phyloP scores from a whole-genome alignment of 345 rosid genomes.

The Euphorbia pulcherrima region DNA sequence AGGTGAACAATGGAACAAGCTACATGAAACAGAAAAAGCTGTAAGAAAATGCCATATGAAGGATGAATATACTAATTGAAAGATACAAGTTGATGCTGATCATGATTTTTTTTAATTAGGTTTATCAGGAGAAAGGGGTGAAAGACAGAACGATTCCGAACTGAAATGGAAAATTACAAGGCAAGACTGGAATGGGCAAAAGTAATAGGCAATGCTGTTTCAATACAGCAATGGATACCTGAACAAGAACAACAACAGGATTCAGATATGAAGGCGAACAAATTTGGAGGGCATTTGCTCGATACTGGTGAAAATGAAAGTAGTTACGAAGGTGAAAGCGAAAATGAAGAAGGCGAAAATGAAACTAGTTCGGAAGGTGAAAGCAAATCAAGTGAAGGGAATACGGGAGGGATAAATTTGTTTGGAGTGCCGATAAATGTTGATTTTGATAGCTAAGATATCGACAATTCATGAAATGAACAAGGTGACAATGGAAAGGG shows the following conservation, averaged over 20 bases:
- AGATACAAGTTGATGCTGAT: neutral
- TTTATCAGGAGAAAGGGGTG: slow-evolving; percentile 67
- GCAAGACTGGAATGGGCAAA: slow-evolving; percentile 59
- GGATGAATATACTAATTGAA: neutral
- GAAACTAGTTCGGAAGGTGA: no score
- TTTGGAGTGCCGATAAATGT: slow-evolving; percentile 12
- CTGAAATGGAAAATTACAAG: slow-evolving; percentile 80
- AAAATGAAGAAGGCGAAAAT: no score
- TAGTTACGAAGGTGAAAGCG: slow-evolving; percentile 43
- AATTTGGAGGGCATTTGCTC: slow-evolving; percentile 49
- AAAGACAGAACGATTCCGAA: slow-evolving; percentile 80
- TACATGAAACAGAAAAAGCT: slow-evolving; percentile 52
- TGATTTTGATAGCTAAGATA: slow-evolving; percentile 18
- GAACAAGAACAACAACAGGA: slow-evolving; percentile 39
- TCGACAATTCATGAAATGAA: slow-evolving; percentile 16
- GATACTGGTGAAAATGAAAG: slow-evolving; percentile 43
- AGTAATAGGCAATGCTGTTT: slow-evolving; percentile 59
- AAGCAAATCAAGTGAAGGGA: slow-evolving; percentile 32
- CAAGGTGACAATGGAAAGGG: neutral
- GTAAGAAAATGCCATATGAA: slow-evolving; percentile 34
- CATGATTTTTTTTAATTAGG: slow-evolving; percentile 4
- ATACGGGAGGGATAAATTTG: slow-evolving; percentile 36
- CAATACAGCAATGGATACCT: slow-evolving; percentile 66
- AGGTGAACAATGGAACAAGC: slow-evolving; percentile 87
- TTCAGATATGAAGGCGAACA: slow-evolving; percentile 42